Percentiles rank a stretch among this genome's conserved stretches.
Conservation (phyloP, 345 rosid species). For the Streptanthus diversifolius region DNA sequence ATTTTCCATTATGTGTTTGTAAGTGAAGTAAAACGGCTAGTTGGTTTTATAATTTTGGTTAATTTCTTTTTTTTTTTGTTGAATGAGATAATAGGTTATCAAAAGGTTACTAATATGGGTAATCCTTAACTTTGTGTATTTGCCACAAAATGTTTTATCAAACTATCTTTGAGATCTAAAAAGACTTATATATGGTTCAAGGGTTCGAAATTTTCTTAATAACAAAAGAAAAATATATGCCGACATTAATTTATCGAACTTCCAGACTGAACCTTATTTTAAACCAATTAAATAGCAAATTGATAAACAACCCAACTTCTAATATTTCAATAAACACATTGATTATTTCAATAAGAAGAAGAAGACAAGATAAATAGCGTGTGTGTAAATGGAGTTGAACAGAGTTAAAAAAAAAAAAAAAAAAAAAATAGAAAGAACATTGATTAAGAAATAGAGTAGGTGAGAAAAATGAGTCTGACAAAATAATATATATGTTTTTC, state of each 20-base stretch:
- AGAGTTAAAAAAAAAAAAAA: neutral
- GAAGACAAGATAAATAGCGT: constrained; percentile 3
- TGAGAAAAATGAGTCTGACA: constrained; percentile 21
- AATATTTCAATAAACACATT: constrained; percentile 3
- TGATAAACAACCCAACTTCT: neutral
- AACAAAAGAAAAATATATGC: neutral
- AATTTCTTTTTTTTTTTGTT: too few species aligned
- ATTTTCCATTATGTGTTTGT: neutral
- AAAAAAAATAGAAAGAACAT: neutral
- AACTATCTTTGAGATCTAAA: neutral
- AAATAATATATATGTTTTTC: neutral
- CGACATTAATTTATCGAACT: neutral
- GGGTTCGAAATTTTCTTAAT: too few species aligned
- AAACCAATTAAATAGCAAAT: neutral
- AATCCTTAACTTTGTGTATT: neutral
- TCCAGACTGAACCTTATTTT: neutral
- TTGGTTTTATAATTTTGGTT: too few species aligned
- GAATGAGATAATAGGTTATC: neutral
- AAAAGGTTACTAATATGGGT: neutral
- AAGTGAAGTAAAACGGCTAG: neutral
- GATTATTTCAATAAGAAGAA: constrained; percentile 4
- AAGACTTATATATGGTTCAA: too few species aligned
- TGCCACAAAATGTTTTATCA: neutral
- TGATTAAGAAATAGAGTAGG: constrained; percentile 29
- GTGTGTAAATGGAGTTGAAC: constrained; percentile 14